Base-by-base conservation (phyloP, 225 moss, liverwort and hornwort genomes). In the Anthoceros angustus region DNA sequence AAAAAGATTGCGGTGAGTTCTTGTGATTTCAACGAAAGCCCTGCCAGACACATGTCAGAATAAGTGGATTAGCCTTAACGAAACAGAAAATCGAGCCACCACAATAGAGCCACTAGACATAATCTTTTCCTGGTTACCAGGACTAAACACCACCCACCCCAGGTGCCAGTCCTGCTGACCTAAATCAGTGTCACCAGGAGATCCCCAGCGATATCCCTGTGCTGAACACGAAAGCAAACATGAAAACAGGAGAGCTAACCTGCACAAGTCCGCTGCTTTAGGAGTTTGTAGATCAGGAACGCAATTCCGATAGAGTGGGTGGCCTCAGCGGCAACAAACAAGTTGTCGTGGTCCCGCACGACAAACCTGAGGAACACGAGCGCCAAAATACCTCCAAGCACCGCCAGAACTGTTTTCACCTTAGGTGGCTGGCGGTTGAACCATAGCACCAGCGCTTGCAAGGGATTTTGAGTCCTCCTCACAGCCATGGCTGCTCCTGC, bases 11-110 rank as follows among this genome's bases (percentile, higher is more conserved):
- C 80, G 5, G 87, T 82, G 64, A 94, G 77, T 73, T 86, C 75
- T 55, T 94, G 90, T 0, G 94, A 84, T 67, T 90, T 94, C 25
- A 94, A 70, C 11, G 94, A 94, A 26, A 94, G 50, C 40, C 88
- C 94, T 94, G 83, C 65, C 66, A 61, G 12, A 38, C 23, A 64
- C 10, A 63, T 63, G 40, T 21, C 24, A 41, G 49, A 42, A 42
- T 25, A 41, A 20, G 60, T 61, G 66, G 21, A 61, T 41, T 14
- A 40, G 61, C 15, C 3, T 8, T 39, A 3, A 8, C 8, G 48
- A 10, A 39, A 55, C 41, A 26, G 40, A 40, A 40, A 23, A 55
- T 15, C n/a, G 7, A 20, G 14, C 7, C n/a, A 7, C 55, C 18
- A 55, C 23, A 7, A 1, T 23, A 55, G 55, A 55, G 8, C 5